Conservation (phyloP, 1,284 basidiomycete species). For the Cystobasidiaceae sp. region DNA sequence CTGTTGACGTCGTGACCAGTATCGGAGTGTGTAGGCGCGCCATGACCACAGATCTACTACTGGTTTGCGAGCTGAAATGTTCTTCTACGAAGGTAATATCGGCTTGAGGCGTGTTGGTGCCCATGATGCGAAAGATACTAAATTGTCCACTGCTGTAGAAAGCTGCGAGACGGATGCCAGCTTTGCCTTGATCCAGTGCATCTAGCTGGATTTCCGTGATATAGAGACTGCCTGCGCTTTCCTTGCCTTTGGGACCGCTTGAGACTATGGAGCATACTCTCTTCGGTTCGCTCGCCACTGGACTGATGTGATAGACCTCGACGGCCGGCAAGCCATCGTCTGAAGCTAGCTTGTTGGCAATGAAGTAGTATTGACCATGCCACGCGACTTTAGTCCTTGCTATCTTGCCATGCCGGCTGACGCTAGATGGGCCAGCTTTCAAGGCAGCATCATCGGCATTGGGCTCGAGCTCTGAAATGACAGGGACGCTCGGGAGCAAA, state of each 20-base stretch:
- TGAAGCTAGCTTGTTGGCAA: not conserved
- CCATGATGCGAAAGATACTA: slow-evolving; percentile 39
- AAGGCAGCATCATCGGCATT: not conserved
- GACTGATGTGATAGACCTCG: slow-evolving; percentile 13
- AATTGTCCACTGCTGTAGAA: slow-evolving; percentile 43
- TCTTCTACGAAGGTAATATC: not conserved
- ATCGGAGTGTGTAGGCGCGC: slow-evolving; percentile 40
- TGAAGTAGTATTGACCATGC: not conserved
- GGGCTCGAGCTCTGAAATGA: not conserved
- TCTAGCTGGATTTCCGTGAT: slow-evolving; percentile 38
- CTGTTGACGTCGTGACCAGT: slow-evolving; percentile 42
- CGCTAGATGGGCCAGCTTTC: not conserved
- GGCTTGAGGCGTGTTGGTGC: slow-evolving; percentile 25
- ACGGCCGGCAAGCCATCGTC: slow-evolving; percentile 2
- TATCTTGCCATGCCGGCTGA: not conserved
- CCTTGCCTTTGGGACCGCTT: slow-evolving; percentile 1
- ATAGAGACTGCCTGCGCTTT: not conserved
- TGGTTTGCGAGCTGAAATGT: slow-evolving; percentile 2
- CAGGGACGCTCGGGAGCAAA: slow-evolving; percentile 20
- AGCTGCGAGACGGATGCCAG: slow-evolving; percentile 35
- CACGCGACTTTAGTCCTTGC: not conserved
- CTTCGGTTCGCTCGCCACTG: not conserved
- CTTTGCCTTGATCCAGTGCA: not conserved
- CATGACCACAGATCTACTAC: slow-evolving; percentile 24
- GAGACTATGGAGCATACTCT: not conserved